Evolutionary conservation across 441 rosid species (phyloP), one percentile per base, ranked within the genome.

Genomic region (Melastoma candidum): DNA sequence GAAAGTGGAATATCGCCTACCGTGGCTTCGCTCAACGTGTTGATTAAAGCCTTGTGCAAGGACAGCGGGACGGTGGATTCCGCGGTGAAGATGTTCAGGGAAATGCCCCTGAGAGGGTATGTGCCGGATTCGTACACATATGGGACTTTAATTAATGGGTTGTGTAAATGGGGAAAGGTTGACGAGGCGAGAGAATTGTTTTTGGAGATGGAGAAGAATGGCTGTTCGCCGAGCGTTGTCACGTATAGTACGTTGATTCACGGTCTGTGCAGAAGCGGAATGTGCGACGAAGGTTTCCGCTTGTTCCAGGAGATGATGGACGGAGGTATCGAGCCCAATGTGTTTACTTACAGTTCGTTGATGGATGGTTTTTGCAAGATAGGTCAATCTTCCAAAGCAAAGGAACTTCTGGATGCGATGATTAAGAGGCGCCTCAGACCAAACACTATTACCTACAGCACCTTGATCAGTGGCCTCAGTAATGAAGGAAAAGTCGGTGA

Each of bases 41-140:
- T 89, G 80, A 87, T 93, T 47, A 87, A 93, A 76, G 92, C 84
- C 12, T 82, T 92, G 46, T 84, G 95, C 51, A 89, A 79, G 79
- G 83, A 76, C 44, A 57, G 61, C 11, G 78, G 64, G 54, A 87
- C 88, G 2, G 47, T 87, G 45, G 78, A 79, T 81, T 69, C 88
- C 68, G 96, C 90, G 46, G 53, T 89, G 55, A 71, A 53, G 78
- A 86, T 89, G 54, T 93, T 89, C 46, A 74, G 2, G 1, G 95
- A 93, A 72, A 93, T 89, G 96, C 82, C 95, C 2, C 71, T 69
- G 54, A 82, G 71, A 2, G 82, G 93, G 43, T 84, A 70, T 67
- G 50, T 26, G 47, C 96, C 97, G 0, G 96, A 93, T 79, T 77
- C 84, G 0, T 93, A 89, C 69, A 84, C 97, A 0, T 86, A 80